A percentile compares a stretch with the other conserved stretches of the same genome.
These are phyloP conservation scores for Lithospermum erythrorhizon DNA, from an alignment of 257 asterid genomes.

Conservation along the genomic window DNA sequence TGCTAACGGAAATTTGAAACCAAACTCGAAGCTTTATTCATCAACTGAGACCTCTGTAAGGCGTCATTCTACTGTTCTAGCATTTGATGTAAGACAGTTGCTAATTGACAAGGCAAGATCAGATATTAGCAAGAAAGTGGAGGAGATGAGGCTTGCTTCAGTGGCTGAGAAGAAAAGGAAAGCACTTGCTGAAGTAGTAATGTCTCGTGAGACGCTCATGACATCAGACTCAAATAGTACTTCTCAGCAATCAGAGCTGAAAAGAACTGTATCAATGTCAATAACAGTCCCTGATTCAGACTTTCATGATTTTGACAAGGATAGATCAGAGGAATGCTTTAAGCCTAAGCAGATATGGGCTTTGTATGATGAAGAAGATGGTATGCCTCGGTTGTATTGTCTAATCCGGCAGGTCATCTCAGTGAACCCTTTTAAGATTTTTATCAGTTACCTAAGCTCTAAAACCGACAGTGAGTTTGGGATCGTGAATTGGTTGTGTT, in stretches of 20 bases:
- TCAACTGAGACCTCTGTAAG: constrained; percentile 36
- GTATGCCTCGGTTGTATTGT: constrained; percentile 98
- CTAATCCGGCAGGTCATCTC: constrained; percentile 80
- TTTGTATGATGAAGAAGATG: constrained; percentile 92
- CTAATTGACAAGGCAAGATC: constrained; percentile 61
- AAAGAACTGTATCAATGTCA: constrained; percentile 48
- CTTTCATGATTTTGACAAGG: constrained; percentile 89
- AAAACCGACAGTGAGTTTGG: constrained; percentile 84
- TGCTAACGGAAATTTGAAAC: constrained; percentile 34
- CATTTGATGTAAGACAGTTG: constrained; percentile 57
- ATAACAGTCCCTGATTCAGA: constrained; percentile 93
- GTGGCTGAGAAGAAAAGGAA: constrained; percentile 47
- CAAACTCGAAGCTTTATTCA: constrained; percentile 29
- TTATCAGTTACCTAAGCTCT: constrained; percentile 83
- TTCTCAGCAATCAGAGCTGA: constrained; percentile 36
- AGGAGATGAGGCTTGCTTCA: constrained; percentile 45
- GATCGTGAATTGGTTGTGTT: constrained; percentile 76
- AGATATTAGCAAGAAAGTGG: constrained; percentile 50
- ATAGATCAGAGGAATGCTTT: constrained; percentile 86
- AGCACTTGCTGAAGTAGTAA: constrained; percentile 29
- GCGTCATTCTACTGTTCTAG: constrained; percentile 45
- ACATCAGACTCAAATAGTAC: constrained; percentile 11
- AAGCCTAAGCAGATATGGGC: constrained; percentile 96
- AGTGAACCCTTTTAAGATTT: constrained; percentile 70
- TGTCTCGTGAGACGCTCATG: constrained; percentile 22